Evolutionary conservation across 768 basidiomycete species (phyloP), one percentile per base, ranked within the genome.

Genomic region (Termitomyces sp.): DNA sequence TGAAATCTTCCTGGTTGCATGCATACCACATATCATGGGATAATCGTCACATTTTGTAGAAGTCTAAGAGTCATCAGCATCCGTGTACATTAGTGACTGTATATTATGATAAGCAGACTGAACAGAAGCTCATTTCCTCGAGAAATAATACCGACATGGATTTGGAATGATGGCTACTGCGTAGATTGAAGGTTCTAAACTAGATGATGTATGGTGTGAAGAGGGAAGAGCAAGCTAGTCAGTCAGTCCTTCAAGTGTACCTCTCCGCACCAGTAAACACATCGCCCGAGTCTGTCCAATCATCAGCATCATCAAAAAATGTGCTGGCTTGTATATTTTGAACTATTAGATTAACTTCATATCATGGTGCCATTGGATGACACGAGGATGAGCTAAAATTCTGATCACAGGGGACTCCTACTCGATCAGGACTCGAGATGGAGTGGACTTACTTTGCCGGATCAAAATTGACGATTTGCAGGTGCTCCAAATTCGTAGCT

Each of bases 381-480:
- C 84, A 4, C 76, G 73, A 5, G 77, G 77, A 66, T 87, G 81
- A 1, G 80, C 83, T 65, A 71, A 68, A 10, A 87, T 79, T 60
- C 84, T 87, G 56, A 22, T 19, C 17, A 45, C 26, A 7, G 17
- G 8, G 15, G 8, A 8, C 14, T 38, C 15, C 38, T 28, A n/a
- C 3, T 26, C 15, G 5, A 28, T 28, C 44, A 28, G 17, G 26
- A 28, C 24, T 28, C 22, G 4, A n/a, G 22, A 22, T 17, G 17
- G 26, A 28, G 26, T 17, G 1, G 26, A 45, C 26, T 28, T 28
- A 15, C 44, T 45, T 45, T 45, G 44, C 44, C 28, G 80, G 73
- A 58, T 84, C 70, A 60, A 90, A 89, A 59, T 80, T 80, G 38
- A 75, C 65, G 1, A 90, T 78, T 62, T 90, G 77, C 8, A 90